Percentiles rank a stretch among this genome's conserved stretches.
These are phyloP conservation scores for Setaria italica DNA, from an alignment of 202 grass and related monocot species.

Conservation along the genomic window DNA sequence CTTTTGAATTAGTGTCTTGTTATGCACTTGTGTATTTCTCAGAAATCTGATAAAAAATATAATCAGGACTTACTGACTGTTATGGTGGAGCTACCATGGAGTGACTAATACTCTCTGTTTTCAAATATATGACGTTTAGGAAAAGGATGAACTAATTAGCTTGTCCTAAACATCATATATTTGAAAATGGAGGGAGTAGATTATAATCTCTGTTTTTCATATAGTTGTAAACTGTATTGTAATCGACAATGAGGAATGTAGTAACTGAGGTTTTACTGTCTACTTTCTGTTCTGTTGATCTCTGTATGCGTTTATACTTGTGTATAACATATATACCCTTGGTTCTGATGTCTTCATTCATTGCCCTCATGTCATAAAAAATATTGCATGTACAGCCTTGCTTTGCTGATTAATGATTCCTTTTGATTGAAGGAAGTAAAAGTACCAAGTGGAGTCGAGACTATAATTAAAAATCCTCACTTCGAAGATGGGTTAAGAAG, in stretches of 20 bases:
- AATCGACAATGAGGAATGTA: background rate
- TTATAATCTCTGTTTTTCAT: background rate
- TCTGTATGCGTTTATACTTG: background rate
- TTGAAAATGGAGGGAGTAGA: background rate
- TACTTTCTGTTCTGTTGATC: background rate
- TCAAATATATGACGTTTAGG: background rate
- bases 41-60: constrained; percentile 10
- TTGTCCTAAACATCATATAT: background rate
- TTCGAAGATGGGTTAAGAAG: constrained; percentile 78
- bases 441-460: constrained; percentile 37
- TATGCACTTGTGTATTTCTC: constrained; percentile 14
- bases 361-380: background rate
- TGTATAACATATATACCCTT: background rate
- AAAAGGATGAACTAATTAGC: background rate
- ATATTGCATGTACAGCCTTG: background rate
- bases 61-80: constrained; percentile 3
- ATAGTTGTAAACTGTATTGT: constrained; percentile 3
- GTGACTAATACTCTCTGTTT: background rate
- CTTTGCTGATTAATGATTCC: constrained; percentile 33
- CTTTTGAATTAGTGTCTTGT: constrained; percentile 2
- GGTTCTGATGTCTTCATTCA: background rate
- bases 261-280: background rate
- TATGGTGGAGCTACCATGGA: background rate
- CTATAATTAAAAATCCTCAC: constrained; percentile 74
- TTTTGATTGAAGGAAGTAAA: constrained; percentile 66